Percentiles rank a stretch among this genome's conserved stretches.
Evolutionary conservation across 176 grass and related monocot genomes (phyloP).

Genomic region (Coix lacrymajobi): DNA sequence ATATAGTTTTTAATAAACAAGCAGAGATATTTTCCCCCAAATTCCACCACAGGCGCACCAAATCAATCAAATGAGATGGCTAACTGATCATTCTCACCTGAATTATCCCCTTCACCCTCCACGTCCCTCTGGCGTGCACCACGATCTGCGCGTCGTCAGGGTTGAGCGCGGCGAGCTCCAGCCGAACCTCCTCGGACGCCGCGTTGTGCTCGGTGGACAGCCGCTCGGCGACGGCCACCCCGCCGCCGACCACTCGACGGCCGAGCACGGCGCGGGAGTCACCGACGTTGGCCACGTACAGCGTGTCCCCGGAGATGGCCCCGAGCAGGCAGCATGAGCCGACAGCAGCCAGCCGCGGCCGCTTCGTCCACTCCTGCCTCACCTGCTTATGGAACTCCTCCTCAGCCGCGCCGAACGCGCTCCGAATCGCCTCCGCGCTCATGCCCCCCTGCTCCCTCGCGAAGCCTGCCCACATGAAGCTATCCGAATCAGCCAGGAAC

Average conservation of each 20-base stretch:
- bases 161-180: conserved; percentile 53
- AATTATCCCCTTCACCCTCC: conserved; percentile 92
- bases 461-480: conserved; percentile 31
- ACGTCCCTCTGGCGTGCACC: conserved; percentile 57
- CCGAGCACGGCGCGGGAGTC: conserved; percentile 87
- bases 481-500: not conserved
- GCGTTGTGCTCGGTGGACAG: conserved; percentile 75
- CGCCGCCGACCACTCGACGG: conserved; percentile 36
- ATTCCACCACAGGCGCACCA: not conserved
- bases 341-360: conserved; percentile 62
- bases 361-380: conserved; percentile 40
- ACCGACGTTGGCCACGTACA: conserved; percentile 86
- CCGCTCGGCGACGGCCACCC: conserved; percentile 51
- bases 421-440: conserved; percentile 63
- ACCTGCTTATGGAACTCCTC: conserved; percentile 86
- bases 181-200: conserved; percentile 51
- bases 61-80: not conserved
- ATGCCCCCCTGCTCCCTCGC: conserved; percentile 61
- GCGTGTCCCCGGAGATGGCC: conserved; percentile 57
- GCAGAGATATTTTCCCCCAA: not conserved
- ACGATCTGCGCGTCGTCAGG: conserved; percentile 84
- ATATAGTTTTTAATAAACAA: no score
- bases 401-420: conserved; percentile 62
- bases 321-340: conserved; percentile 91
- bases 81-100: conserved; percentile 40